phyloP scores from a whole-genome alignment of 2,329 filamentous ascomycete genomes.

The Monosporascus sp. region DNA sequence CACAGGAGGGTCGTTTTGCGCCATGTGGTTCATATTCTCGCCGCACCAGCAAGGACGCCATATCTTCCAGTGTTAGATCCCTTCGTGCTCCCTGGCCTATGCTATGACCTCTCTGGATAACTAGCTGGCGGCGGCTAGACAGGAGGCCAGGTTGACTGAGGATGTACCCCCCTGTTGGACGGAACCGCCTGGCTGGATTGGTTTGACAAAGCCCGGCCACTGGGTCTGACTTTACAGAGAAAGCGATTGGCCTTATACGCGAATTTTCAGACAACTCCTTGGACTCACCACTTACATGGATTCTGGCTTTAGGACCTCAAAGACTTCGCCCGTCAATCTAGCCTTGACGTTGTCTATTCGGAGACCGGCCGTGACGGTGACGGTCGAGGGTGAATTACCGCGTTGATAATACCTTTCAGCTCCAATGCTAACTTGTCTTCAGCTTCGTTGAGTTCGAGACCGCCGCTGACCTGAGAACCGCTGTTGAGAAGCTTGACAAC shows the following conservation, averaged over 20 bases:
- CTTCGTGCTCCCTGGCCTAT: conserved; percentile 17
- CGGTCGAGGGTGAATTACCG: conserved; percentile 72
- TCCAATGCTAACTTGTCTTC: conserved; percentile 11
- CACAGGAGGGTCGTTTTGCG: conserved; percentile 19
- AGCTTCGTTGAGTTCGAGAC: conserved; percentile 99
- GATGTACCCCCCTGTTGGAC: conserved; percentile 23
- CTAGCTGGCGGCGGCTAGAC: conserved; percentile 21
- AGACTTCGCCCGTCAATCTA: conserved; percentile 96
- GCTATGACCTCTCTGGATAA: conserved; percentile 15
- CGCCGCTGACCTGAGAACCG: conserved; percentile 78
- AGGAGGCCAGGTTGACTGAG: conserved; percentile 25
- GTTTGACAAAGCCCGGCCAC: conserved; percentile 25
- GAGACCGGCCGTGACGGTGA: conserved; percentile 90
- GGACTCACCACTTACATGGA: conserved; percentile 72
- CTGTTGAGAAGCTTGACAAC: conserved; percentile 90
- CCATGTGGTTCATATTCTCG: conserved; percentile 17
- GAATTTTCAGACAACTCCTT: conserved; percentile 36
- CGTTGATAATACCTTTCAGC: not conserved
- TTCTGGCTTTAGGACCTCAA: conserved; percentile 91
- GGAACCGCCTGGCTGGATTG: conserved; percentile 24
- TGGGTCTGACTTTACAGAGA: conserved; percentile 28
- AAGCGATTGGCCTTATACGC: conserved; percentile 22
- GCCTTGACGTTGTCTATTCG: conserved; percentile 95
- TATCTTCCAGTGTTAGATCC: conserved; percentile 15
- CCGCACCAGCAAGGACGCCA: conserved; percentile 20